These are phyloP conservation scores for Spongospora subterranea DNA, from an alignment of 208 protist species.

Conservation along the genomic window DNA sequence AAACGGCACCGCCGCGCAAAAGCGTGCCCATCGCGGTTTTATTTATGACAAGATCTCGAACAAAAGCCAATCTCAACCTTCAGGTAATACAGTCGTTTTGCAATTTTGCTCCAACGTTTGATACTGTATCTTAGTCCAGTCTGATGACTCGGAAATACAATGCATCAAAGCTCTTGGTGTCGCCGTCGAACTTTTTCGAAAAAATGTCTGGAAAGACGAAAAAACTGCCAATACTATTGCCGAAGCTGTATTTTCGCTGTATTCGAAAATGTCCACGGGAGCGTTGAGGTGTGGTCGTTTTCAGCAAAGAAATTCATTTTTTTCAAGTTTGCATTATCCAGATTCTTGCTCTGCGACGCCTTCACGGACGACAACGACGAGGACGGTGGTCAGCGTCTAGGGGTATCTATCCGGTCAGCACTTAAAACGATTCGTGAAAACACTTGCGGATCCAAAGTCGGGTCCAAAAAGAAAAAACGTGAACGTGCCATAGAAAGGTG, in stretches of 20 bases:
- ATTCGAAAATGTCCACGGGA: conserved; percentile 18
- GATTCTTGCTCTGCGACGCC: conserved; percentile 22
- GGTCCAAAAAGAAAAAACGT: conserved; percentile 38
- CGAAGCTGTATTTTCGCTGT: conserved; percentile 39
- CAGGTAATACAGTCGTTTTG: no score
- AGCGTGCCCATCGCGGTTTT: conserved; percentile 41
- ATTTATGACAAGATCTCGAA: conserved; percentile 2
- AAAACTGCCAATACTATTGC: conserved; percentile 39
- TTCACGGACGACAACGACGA: conserved; percentile 46
- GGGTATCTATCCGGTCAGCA: background rate
- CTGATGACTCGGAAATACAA: background rate
- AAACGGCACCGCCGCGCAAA: background rate
- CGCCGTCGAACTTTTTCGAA: conserved; percentile 35
- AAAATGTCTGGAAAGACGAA: conserved; percentile 28
- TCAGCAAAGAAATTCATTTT: no score
- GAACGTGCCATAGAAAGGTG: conserved; percentile 47
- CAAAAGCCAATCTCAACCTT: no score
- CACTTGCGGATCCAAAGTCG: conserved; percentile 2
- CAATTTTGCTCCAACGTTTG: no score
- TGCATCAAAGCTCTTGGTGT: background rate
- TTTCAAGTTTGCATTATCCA: no score
- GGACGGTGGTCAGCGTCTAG: background rate
- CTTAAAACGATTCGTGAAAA: conserved; percentile 42
- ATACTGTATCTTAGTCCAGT: no score
- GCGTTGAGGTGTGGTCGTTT: background rate